Conservation (phyloP, 2,329 filamentous ascomycete genomes). For the Talaromyces piceae region DNA sequence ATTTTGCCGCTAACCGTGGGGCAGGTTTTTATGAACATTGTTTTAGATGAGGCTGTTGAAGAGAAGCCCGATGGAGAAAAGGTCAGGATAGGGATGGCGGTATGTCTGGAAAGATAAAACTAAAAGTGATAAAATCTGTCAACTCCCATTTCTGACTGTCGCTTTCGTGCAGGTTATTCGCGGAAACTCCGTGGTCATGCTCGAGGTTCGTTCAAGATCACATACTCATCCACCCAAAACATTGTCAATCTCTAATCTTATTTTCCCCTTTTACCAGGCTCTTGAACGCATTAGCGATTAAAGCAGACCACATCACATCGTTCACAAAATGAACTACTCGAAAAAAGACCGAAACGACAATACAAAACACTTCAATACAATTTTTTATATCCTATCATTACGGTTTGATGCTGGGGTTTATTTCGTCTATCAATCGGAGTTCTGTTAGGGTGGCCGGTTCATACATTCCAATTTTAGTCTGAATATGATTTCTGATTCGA, state of each 20-base stretch:
- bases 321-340: neutral
- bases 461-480: slow-evolving; percentile 1
- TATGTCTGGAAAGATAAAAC: slow-evolving; percentile 40
- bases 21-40: slow-evolving; percentile 96
- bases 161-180: slow-evolving; percentile 66
- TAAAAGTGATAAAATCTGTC: neutral
- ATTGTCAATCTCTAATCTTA: neutral
- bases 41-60: slow-evolving; percentile 92
- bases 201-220: slow-evolving; percentile 53
- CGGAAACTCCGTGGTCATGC: slow-evolving; percentile 97
- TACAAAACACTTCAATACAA: neutral
- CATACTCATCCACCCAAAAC: neutral
- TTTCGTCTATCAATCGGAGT: slow-evolving; percentile 9
- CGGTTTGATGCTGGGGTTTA: neutral
- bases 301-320: slow-evolving; percentile 12
- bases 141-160: neutral
- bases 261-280: slow-evolving; percentile 18
- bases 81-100: slow-evolving; percentile 83
- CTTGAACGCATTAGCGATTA: slow-evolving; percentile 38
- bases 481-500: neutral
- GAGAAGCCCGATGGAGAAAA: slow-evolving; percentile 91
- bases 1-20: neutral
- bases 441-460: slow-evolving; percentile 7
- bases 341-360: neutral
- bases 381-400: neutral